Percentiles rank a stretch among this genome's conserved stretches.
phyloP scores from a whole-genome alignment of 2,329 filamentous ascomycete species.

The Ceratocystiopsis sp. region DNA sequence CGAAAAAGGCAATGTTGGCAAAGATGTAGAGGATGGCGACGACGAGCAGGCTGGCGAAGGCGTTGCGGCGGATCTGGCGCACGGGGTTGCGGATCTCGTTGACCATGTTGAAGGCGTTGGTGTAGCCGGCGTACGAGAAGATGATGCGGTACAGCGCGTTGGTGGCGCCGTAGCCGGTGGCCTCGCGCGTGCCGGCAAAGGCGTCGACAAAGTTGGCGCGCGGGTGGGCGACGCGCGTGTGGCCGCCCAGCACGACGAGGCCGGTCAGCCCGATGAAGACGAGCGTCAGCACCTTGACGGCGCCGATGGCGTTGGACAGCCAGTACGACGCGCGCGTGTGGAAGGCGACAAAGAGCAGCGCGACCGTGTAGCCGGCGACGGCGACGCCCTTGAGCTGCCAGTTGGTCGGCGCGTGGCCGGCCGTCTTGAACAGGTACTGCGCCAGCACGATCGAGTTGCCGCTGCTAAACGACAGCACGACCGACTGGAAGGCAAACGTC shows the following conservation, averaged over 20 bases:
- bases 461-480: constrained; percentile 47
- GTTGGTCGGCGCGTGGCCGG: constrained; percentile 27
- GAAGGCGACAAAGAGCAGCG: constrained; percentile 27
- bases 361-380: constrained; percentile 43
- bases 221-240: constrained; percentile 30
- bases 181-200: constrained; percentile 30
- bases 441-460: constrained; percentile 49
- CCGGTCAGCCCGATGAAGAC: constrained; percentile 40
- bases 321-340: constrained; percentile 36
- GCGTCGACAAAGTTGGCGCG: constrained; percentile 35
- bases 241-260: constrained; percentile 40
- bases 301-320: constrained; percentile 34
- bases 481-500: constrained; percentile 45
- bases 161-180: constrained; percentile 28
- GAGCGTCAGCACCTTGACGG: constrained; percentile 40
- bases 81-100: constrained; percentile 47
- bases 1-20: constrained; percentile 42
- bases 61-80: constrained; percentile 33
- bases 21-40: constrained; percentile 38
- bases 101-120: constrained; percentile 42
- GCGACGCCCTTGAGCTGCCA: constrained; percentile 54
- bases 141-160: constrained; percentile 44
- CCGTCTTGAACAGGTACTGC: constrained; percentile 43
- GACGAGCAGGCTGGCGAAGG: constrained; percentile 28
- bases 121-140: constrained; percentile 39